Evolutionary conservation across 345 rosid genomes (phyloP), one percentile per base, ranked within the genome.

Genomic region (Clarkia xantiana): DNA sequence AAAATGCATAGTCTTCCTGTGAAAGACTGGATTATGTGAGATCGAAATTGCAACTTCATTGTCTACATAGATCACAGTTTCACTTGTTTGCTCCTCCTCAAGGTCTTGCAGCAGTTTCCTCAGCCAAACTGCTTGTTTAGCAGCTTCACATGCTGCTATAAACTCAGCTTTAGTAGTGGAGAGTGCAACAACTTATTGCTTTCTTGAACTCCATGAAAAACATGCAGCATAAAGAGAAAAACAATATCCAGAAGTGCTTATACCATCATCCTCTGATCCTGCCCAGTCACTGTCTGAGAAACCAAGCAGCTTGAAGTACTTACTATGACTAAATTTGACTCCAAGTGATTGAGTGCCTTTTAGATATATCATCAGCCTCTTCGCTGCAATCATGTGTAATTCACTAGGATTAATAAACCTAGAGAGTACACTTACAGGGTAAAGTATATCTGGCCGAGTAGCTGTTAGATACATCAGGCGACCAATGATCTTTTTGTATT

Each of bases 401-500:
- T 59, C 36, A 46, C 10, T 56, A 0, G 45, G 11, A 39, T 20
- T 4, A 34, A 56, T 45, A 11, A 34, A 56, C 19, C 60, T 14
- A n/a, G 60, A 56, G 2, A 56, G n/a, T 3, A 47, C 1, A 20
- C 51, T 47, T 3, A 18, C 42, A 14, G 29, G 10, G n/a, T n/a
- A n/a, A n/a, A n/a, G n/a, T n/a, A n/a, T n/a, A n/a, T n/a, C n/a
- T n/a, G n/a, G n/a, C n/a, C 60, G 45, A 8, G 43, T 45, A 14
- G 44, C 15, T 14, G 51, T 56, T 0, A 56, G 15, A 45, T 56
- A 56, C 60, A 56, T 29, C 50, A 56, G 17, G 11, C 52, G n/a
- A n/a, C n/a, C n/a, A n/a, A n/a, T n/a, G n/a, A n/a, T n/a, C n/a
- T n/a, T 45, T 19, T 29, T 45, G 12, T 23, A 56, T 0, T 0